phyloP scores from a whole-genome alignment of 345 rosid species.

The Melastoma malabathricum region DNA sequence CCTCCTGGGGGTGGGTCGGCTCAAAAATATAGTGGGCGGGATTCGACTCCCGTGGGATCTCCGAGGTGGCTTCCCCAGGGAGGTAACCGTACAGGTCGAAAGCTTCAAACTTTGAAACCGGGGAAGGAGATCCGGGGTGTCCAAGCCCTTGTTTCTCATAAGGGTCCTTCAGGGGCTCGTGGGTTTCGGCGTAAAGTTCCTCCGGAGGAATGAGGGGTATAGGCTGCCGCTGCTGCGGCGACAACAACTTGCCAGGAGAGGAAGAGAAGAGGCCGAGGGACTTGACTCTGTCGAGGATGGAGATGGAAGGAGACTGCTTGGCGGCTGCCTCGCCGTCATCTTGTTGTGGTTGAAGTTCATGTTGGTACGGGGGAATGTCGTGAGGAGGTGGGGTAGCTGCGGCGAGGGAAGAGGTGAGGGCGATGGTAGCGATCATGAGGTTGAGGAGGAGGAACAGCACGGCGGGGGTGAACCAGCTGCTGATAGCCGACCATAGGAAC shows the following conservation, averaged over 20 bases:
- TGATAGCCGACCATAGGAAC: constrained; percentile 6
- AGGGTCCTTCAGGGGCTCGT: too few species aligned
- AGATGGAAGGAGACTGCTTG: constrained; percentile 1
- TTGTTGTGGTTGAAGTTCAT: not conserved
- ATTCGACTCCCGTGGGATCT: too few species aligned
- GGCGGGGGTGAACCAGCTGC: constrained; percentile 8
- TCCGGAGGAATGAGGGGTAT: not conserved
- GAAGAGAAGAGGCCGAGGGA: constrained; percentile 3
- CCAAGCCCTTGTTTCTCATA: too few species aligned
- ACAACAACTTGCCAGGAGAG: not conserved
- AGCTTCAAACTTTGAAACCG: not conserved
- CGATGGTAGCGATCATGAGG: constrained; percentile 12
- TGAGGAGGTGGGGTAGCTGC: not conserved
- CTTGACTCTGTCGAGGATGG: constrained; percentile 5
- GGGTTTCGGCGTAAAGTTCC: too few species aligned
- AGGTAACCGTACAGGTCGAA: not conserved
- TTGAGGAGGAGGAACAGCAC: constrained; percentile 10
- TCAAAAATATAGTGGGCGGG: too few species aligned
- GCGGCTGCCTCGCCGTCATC: not conserved
- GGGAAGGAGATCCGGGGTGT: constrained; percentile 3
- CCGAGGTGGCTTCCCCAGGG: too few species aligned
- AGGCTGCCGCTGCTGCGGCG: not conserved
- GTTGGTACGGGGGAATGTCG: not conserved
- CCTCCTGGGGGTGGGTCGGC: too few species aligned
- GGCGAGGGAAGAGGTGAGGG: constrained; percentile 7